These are phyloP conservation scores for Aleurites moluccanus DNA, from an alignment of 441 rosid species.

Conservation along the genomic window DNA sequence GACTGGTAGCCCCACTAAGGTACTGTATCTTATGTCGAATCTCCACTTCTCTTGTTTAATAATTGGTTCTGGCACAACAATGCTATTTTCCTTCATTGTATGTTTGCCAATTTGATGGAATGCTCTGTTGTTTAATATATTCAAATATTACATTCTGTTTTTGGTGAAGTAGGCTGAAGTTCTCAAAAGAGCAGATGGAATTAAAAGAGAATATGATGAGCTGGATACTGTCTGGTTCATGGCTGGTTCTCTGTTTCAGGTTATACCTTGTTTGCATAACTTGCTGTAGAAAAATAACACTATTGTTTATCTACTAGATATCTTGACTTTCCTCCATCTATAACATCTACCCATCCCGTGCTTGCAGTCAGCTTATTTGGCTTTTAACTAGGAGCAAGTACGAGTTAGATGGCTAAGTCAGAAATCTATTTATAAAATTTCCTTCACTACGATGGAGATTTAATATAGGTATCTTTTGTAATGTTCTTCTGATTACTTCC, in stretches of 20 bases:
- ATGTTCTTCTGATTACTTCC: conserved; percentile 17
- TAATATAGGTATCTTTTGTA: neutral
- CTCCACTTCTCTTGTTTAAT: conserved; percentile 10
- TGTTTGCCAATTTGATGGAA: neutral
- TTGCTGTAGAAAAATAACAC: neutral
- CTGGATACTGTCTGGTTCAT: conserved; percentile 98
- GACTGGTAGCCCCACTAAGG: conserved; percentile 94
- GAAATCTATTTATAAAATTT: neutral
- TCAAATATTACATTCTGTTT: conserved; percentile 29
- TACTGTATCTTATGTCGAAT: too few relatives aligned
- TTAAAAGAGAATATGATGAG: conserved; percentile 78
- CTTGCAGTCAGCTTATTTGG: too few relatives aligned
- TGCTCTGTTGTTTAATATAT: conserved; percentile 18
- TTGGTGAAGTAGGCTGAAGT: conserved; percentile 65
- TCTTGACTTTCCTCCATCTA: too few relatives aligned
- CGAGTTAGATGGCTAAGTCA: too few relatives aligned
- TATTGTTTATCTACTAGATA: neutral
- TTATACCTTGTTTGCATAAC: conserved; percentile 24
- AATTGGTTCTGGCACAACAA: conserved; percentile 1
- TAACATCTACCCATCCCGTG: too few relatives aligned
- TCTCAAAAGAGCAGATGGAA: conserved; percentile 83
- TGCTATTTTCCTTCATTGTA: neutral
- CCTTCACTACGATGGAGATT: neutral
- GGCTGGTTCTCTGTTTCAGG: conserved; percentile 99
- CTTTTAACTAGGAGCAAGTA: too few relatives aligned